A percentile compares a stretch with the other conserved stretches of the same genome.
Conservation (phyloP, 306 rosid species). For the Dalbergia cultrata region DNA sequence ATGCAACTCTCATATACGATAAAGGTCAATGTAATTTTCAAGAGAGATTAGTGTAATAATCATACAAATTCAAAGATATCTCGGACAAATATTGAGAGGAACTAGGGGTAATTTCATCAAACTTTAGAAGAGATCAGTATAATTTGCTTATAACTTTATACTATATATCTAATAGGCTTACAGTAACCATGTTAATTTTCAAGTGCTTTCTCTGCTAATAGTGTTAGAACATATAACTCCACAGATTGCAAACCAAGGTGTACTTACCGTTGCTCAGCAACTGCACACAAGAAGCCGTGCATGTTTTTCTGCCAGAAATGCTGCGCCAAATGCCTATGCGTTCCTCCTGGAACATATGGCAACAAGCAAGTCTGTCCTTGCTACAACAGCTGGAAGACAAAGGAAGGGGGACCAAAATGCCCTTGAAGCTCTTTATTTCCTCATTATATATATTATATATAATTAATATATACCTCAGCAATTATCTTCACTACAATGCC, state of each 20-base stretch:
- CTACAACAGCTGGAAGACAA: conserved; percentile 95
- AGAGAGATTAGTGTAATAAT: too few relatives aligned
- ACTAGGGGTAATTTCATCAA: too few relatives aligned
- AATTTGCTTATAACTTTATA: too few relatives aligned
- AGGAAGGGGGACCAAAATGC: conserved; percentile 94
- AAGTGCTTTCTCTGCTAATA: background rate
- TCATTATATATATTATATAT: too few relatives aligned
- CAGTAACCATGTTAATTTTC: background rate
- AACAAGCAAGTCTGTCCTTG: conserved; percentile 87
- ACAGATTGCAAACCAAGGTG: conserved; percentile 80
- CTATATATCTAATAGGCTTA: too few relatives aligned
- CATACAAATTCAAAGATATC: too few relatives aligned
- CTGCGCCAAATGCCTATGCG: conserved; percentile 81
- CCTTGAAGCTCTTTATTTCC: conserved; percentile 52
- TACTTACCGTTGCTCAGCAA: conserved; percentile 77
- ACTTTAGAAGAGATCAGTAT: too few relatives aligned
- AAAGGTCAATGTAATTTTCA: too few relatives aligned
- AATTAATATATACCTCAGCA: background rate
- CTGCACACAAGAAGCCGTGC: conserved; percentile 96
- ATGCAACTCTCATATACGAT: too few relatives aligned
- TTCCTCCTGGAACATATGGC: conserved; percentile 85
- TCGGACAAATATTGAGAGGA: too few relatives aligned
- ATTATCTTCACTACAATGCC: background rate
- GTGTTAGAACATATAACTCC: background rate
- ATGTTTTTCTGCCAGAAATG: conserved; percentile 93